Conservation (phyloP, 2,329 filamentous ascomycete genomes). For the Colletotrichum paranaense region DNA sequence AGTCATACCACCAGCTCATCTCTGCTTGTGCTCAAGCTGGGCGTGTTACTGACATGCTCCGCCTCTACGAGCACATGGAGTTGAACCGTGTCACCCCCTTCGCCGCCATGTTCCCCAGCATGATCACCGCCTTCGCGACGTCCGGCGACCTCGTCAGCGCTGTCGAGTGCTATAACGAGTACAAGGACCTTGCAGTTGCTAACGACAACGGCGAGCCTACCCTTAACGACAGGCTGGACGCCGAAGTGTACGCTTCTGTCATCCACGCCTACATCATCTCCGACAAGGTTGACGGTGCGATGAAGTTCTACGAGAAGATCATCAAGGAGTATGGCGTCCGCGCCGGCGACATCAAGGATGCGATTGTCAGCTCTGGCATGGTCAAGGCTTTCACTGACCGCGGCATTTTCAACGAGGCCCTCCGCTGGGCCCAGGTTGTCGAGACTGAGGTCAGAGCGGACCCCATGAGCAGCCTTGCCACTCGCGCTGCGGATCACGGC, state of each 20-base stretch:
- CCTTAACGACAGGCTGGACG: conserved; percentile 79
- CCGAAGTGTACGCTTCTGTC: conserved; percentile 89
- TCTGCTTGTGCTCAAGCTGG: conserved; percentile 87
- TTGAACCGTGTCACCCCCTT: conserved; percentile 77
- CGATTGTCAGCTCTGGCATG: conserved; percentile 79
- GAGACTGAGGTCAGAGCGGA: conserved; percentile 67
- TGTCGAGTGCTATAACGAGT: conserved; percentile 95
- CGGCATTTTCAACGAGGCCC: conserved; percentile 78
- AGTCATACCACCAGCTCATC: conserved; percentile 88
- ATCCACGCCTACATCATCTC: conserved; percentile 89
- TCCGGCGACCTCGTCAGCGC: conserved; percentile 86
- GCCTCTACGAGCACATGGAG: conserved; percentile 93
- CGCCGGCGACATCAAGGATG: conserved; percentile 74
- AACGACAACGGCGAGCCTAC: conserved; percentile 80
- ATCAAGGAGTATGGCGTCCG: conserved; percentile 70
- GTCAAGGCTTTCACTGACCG: conserved; percentile 81
- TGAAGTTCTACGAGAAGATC: conserved; percentile 88
- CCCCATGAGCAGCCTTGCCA: conserved; percentile 79
- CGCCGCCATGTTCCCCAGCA: conserved; percentile 86
- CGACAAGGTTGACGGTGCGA: conserved; percentile 82
- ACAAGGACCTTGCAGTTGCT: conserved; percentile 87
- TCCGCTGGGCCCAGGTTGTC: conserved; percentile 77
- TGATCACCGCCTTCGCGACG: conserved; percentile 93
- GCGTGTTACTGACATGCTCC: conserved; percentile 87
- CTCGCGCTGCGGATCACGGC: conserved; percentile 82